Base-by-base conservation (phyloP, 1,284 basidiomycete species). In the Heimioporus retisporus region DNA sequence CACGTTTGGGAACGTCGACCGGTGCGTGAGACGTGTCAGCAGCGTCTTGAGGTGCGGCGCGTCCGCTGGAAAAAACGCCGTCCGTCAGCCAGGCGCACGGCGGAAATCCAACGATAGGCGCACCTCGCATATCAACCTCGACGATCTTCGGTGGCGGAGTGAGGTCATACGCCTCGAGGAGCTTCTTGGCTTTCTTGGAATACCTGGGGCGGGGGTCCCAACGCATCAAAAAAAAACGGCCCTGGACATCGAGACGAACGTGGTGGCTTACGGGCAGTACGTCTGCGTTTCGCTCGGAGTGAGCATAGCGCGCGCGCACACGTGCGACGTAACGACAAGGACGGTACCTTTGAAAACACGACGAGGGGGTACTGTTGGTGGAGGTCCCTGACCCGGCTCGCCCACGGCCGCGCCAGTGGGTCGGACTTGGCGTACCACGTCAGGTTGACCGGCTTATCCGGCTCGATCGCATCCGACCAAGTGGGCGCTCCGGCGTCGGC, bases 281-380 rank as follows among this genome's bases (percentile, higher is more conserved):
- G 92, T 85, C 89, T 92, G 48, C n/a, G n/a, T n/a, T n/a, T 50
- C 15, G 8, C 35, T 35, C 35, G n/a, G 35, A 35, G 35, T 35
- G 35, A 35, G 11, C 11, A 35, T 46, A 46, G 15, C 18, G 46
- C 48, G 21, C 46, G 16, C 21, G 15, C 10, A 21, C 23, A 28
- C 42, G 56, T 57, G 23, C 42, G 5, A 40, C 35, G 35, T 13
- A 11, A 46, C 28, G 14, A n/a, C n/a, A n/a, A n/a, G 55, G 73
- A 28, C 28, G 81, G 25, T 59, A 90, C 92, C 84, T 95, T 95
- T 83, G 93, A 94, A 73, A 95, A 95, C 19, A 95, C 88, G 58
- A 95, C 83, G 5, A 95, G 78, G 11, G 94, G 94, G 67, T 86
- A 84, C 53, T 87, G 78, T 28, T 83, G 74, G 56, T 86, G 81